phyloP scores from a whole-genome alignment of 148 eudicot species.

The Fagopyrum esculentum region DNA sequence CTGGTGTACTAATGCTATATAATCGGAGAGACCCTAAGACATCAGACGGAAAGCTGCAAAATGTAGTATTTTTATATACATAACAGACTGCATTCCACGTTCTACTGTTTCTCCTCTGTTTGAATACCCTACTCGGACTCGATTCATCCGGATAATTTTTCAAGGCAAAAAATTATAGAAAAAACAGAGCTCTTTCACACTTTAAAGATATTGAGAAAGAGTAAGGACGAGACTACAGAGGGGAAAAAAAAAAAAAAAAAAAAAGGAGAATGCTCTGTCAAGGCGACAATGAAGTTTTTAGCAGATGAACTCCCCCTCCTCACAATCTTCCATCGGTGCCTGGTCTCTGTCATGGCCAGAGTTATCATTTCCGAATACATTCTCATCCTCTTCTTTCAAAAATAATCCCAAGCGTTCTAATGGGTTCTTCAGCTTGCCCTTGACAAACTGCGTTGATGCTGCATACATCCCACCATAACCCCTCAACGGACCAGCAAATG shows the following conservation, averaged over 20 bases:
- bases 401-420: slow-evolving; percentile 59
- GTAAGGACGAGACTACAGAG: background rate
- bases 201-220: background rate
- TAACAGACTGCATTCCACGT: background rate
- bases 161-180: background rate
- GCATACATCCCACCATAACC: slow-evolving; percentile 12
- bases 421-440: slow-evolving; percentile 25
- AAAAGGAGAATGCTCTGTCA: background rate
- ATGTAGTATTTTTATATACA: background rate
- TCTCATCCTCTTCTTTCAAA: slow-evolving; percentile 42
- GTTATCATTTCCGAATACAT: slow-evolving; percentile 17
- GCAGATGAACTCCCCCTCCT: slow-evolving; percentile 45
- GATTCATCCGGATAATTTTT: background rate
- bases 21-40: too few species aligned
- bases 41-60: too few species aligned
- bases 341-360: slow-evolving; percentile 27
- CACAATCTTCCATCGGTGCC: slow-evolving; percentile 22
- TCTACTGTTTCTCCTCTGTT: background rate
- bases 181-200: background rate
- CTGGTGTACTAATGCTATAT: too few species aligned
- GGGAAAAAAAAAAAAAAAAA: too few species aligned
- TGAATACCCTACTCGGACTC: background rate
- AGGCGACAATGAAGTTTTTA: background rate
- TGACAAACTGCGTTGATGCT: slow-evolving; percentile 10
- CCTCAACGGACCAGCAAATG: slow-evolving; percentile 10